phyloP scores from a whole-genome alignment of 345 rosid species.

The Populus euphratica region DNA sequence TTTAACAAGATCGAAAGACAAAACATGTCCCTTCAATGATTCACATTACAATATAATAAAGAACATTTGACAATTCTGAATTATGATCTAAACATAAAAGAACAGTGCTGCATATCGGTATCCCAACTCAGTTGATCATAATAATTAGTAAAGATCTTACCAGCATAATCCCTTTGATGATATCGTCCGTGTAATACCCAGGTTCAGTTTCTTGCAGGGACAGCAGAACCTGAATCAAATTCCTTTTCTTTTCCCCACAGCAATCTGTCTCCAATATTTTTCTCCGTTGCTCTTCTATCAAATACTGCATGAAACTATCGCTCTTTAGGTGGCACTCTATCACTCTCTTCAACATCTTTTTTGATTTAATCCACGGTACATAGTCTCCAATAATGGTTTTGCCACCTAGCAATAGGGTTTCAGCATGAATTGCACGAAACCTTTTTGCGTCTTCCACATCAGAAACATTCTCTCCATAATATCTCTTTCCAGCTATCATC shows the following conservation, averaged over 20 bases:
- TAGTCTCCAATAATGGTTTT: conserved; percentile 16
- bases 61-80: not conserved
- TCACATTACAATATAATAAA: no score
- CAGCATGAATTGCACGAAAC: conserved; percentile 17
- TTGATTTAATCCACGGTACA: conserved; percentile 24
- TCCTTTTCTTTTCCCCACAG: conserved; percentile 13
- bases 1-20: no score
- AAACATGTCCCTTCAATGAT: no score
- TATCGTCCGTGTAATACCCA: conserved; percentile 38
- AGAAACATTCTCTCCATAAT: conserved; percentile 10
- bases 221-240: conserved; percentile 47
- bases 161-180: conserved; percentile 34
- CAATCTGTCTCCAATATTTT: not conserved
- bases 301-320: conserved; percentile 20
- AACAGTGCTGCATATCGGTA: no score
- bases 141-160: conserved; percentile 19
- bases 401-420: conserved; percentile 21
- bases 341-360: conserved; percentile 9
- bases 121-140: no score
- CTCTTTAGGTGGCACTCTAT: conserved; percentile 6
- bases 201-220: conserved; percentile 43
- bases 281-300: conserved; percentile 25
- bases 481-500: conserved; percentile 35
- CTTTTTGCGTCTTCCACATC: conserved; percentile 15
- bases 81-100: not conserved